Percentiles rank a stretch among this genome's conserved stretches.
These are phyloP conservation scores for Gracilaria domingensis DNA, from an alignment of 23 red algal genomes.

Conservation along the genomic window DNA sequence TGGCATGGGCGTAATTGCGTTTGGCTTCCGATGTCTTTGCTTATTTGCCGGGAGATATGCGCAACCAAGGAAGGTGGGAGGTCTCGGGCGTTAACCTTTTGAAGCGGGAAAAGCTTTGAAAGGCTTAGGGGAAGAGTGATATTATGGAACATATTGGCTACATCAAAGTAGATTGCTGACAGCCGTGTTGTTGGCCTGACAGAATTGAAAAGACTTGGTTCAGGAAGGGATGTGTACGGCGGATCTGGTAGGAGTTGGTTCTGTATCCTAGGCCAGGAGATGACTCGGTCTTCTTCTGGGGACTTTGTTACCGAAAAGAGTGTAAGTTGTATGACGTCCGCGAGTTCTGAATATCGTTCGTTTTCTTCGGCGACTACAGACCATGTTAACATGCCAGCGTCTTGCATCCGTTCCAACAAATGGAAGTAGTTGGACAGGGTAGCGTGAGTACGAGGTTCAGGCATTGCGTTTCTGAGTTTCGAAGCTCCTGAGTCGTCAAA, in stretches of 20 bases:
- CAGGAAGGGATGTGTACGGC: background rate
- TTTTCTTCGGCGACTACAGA: no score
- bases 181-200: background rate
- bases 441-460: no score
- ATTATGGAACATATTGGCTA: slow-evolving; percentile 11
- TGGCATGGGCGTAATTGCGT: background rate
- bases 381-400: no score
- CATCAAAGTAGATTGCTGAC: background rate
- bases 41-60: background rate
- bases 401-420: no score
- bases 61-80: background rate
- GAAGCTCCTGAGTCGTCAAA: background rate
- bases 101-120: background rate
- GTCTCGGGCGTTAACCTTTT: background rate
- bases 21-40: background rate
- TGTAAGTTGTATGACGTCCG: background rate
- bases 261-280: background rate
- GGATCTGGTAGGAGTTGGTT: background rate
- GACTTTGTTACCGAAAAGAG: background rate
- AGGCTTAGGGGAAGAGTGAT: background rate
- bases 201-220: background rate
- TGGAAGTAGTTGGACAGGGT: no score
- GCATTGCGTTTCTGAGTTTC: no score
- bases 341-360: background rate
- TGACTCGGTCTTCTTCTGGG: background rate